phyloP scores from a whole-genome alignment of 1,284 basidiomycete genomes.

The Trametes pubescens region DNA sequence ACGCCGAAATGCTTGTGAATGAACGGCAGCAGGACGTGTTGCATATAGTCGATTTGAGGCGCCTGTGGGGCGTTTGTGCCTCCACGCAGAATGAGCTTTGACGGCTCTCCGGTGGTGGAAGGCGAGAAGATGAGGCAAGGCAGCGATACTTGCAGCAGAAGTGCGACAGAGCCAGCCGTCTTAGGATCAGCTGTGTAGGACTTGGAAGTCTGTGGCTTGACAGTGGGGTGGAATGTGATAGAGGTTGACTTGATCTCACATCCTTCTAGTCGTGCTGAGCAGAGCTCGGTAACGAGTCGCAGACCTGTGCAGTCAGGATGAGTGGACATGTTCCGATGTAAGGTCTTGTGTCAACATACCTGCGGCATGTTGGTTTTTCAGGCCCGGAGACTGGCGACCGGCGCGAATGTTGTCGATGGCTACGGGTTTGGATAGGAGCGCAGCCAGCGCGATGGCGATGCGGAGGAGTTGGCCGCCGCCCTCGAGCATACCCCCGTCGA shows the following conservation, averaged over 20 bases:
- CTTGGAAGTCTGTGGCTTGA: slow-evolving; percentile 44
- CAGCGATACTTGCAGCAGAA: slow-evolving; percentile 74
- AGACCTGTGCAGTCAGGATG: slow-evolving; percentile 52
- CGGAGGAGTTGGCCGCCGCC: slow-evolving; percentile 79
- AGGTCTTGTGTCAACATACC: slow-evolving; percentile 49
- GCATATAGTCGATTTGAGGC: slow-evolving; percentile 76
- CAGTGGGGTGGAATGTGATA: slow-evolving; percentile 60
- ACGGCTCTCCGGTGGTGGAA: slow-evolving; percentile 34
- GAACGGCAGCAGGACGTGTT: slow-evolving; percentile 71
- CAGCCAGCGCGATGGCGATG: slow-evolving; percentile 68
- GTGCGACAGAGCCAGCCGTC: slow-evolving; percentile 74
- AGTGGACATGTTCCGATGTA: neutral
- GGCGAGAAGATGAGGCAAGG: slow-evolving; percentile 68
- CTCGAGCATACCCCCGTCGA: slow-evolving; percentile 58
- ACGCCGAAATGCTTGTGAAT: slow-evolving; percentile 62
- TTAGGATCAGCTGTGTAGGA: slow-evolving; percentile 63
- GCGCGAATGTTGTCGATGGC: slow-evolving; percentile 66
- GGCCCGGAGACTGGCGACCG: slow-evolving; percentile 62
- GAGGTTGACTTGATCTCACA: slow-evolving; percentile 57
- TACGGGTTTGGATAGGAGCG: slow-evolving; percentile 63
- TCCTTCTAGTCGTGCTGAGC: slow-evolving; percentile 58
- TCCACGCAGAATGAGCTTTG: slow-evolving; percentile 63
- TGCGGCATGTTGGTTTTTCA: slow-evolving; percentile 74
- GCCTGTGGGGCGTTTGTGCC: slow-evolving; percentile 75
- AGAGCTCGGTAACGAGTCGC: slow-evolving; percentile 65